Base-by-base conservation (phyloP, 257 asterid species). In the Capsicum pubescens region DNA sequence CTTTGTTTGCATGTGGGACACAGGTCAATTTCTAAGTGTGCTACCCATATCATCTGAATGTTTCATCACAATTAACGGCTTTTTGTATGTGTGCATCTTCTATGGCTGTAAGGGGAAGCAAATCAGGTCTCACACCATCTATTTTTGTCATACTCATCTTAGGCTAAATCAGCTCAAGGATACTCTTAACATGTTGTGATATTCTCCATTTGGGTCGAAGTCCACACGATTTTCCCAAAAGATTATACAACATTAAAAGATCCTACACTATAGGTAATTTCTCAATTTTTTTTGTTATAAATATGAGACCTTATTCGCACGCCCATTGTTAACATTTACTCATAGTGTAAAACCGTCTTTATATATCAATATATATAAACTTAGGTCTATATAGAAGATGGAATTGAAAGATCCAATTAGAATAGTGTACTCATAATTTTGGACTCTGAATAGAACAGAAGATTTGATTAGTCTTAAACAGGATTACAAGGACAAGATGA, bases 391-490 rank as follows among this genome's bases (percentile, higher is more conserved):
- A 35, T 8, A 9, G 32, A n/a, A 59, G 9, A n/a, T 4, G 2
- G 8, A 26, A 26, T 26, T 26, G 32, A 2, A 59, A 17, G 66
- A 59, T 0, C 8, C 32, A 59, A n/a, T 59, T n/a, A 61, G 14
- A 61, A 61, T 19, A 14, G 55, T 50, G 55, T 44, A 70, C 36
- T n/a, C 36, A n/a, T 70, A 69, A 70, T 70, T 44, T 70, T 70
- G 57, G 79, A 42, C 55, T 44, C 79, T 42, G 35, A 70, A 69
- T 8, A 39, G 54, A 69, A 9, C 0, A 15, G 77, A 8, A 68
- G 13, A 15, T 8, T 15, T 68, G 39, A 68, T 17, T 9, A 42
- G 56, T 55, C 78, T 42, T 42, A 16, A 42, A 16, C 35, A 42
- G 8, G 56, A 70, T 9, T 8, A 39, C 55, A 69, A 16, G 7